Base-by-base conservation (phyloP, 192 early-diverging fungal genomes). In the Coemansia sp. region DNA sequence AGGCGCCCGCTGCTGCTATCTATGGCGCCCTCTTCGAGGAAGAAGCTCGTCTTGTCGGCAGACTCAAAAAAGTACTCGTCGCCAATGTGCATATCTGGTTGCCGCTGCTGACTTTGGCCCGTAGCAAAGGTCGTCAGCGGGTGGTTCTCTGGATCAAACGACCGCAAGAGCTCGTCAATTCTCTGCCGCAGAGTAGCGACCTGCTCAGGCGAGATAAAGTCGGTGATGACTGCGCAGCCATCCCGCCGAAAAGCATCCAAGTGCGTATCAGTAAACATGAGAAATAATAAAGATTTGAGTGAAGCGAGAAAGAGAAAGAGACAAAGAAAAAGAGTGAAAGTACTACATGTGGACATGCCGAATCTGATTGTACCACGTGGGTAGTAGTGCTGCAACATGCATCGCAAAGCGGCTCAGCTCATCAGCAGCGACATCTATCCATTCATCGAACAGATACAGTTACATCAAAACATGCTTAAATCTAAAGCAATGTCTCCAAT, bases 51-150 rank as follows among this genome's bases (percentile, higher is more conserved):
- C 65, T 94, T 93, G 75, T 93, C 91, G 26, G 92, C 91, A 3
- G 91, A 93, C 32, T 79, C 80, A 19, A 98, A 84, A 85, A 96
- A 98, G 76, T 98, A 98, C 21, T 91, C 90, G 70, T 95, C 92
- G 30, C 94, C 91, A 38, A 91, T 87, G 74, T 94, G 91, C 0
- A 71, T 74, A 30, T 55, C 52, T 1, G 52, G 52, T 13, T 55
- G 52, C 52, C 14, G 52, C 26, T 30, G 52, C 9, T 55, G 52
- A 3, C 52, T 55, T 30, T 55, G 52, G 32, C 91, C 89, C 0
- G 95, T 94, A 1, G 86, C 85, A 67, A 97, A 97, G 7, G 84
- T 86, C 0, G 92, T 91, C 82, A 89, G 86, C 8, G 92, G 92
- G 62, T 97, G 94, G 28, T 75, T 80, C 13, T 78, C 74, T 9